Conservation (phyloP, 441 rosid species). For the Codiaeum variegatum region DNA sequence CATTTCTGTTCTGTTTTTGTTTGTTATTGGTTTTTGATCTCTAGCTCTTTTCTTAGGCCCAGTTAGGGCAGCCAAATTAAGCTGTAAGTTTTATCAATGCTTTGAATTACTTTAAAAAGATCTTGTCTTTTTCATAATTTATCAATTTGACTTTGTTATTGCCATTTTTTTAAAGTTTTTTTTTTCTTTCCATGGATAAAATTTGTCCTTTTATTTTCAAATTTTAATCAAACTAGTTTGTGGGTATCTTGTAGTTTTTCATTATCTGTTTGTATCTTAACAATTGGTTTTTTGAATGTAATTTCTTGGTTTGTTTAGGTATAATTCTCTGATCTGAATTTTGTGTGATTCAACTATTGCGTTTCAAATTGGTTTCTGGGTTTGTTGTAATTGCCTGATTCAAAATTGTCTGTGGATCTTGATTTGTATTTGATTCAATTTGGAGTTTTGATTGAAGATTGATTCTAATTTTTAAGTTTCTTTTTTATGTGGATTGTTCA, state of each 20-base stretch:
- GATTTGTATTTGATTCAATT: neutral
- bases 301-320: neutral
- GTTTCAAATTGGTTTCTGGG: conserved; percentile 7
- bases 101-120: neutral
- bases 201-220: neutral
- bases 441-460: neutral
- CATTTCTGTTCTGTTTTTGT: neutral
- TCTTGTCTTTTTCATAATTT: neutral
- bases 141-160: conserved; percentile 12
- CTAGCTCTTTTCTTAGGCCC: neutral
- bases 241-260: conserved; percentile 6
- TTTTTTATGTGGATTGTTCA: neutral
- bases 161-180: neutral
- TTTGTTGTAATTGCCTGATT: conserved; percentile 10
- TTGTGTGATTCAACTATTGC: neutral
- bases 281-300: neutral
- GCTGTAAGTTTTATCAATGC: neutral
- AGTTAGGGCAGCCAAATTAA: neutral
- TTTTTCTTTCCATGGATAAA: conserved; percentile 3
- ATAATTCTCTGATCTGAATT: conserved; percentile 11
- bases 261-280: neutral
- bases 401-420: conserved; percentile 15
- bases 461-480: neutral
- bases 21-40: neutral
- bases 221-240: conserved; percentile 12